phyloP scores from a whole-genome alignment of 2,329 filamentous ascomycete species.

The Peltaster fructicola region DNA sequence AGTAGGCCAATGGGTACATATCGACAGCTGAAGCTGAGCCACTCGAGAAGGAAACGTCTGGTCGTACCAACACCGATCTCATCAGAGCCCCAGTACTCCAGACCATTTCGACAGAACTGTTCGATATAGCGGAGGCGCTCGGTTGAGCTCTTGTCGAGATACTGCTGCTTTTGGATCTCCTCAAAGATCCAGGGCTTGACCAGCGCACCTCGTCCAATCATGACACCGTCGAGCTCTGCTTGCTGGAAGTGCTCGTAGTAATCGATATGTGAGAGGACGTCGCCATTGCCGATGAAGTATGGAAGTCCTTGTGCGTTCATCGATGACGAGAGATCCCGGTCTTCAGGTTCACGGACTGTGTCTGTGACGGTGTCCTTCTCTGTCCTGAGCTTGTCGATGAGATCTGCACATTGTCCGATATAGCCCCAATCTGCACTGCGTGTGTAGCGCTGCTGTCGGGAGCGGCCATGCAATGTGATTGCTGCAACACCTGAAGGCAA shows the following conservation, averaged over 20 bases:
- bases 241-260: conserved; percentile 65
- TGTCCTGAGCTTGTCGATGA: conserved; percentile 65
- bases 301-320: conserved; percentile 38
- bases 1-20: conserved; percentile 83
- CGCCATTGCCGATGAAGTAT: conserved; percentile 91
- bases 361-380: conserved; percentile 51
- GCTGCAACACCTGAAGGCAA: conserved; percentile 77
- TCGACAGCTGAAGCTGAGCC: conserved; percentile 80
- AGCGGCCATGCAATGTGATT: conserved; percentile 88
- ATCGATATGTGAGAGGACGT: conserved; percentile 84
- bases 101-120: conserved; percentile 74
- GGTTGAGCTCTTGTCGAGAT: conserved; percentile 81
- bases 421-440: conserved; percentile 87
- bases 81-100: conserved; percentile 91
- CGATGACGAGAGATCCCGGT: conserved; percentile 49
- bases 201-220: conserved; percentile 89
- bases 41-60: conserved; percentile 81
- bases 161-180: conserved; percentile 80
- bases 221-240: conserved; percentile 74
- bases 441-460: conserved; percentile 86
- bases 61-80: conserved; percentile 86
- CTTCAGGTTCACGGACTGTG: conserved; percentile 61
- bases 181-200: conserved; percentile 99
- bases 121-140: conserved; percentile 77
- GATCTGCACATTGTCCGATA: conserved; percentile 71